Conservation (phyloP, 2,329 filamentous ascomycete genomes). For the Ophiostoma australiae region DNA sequence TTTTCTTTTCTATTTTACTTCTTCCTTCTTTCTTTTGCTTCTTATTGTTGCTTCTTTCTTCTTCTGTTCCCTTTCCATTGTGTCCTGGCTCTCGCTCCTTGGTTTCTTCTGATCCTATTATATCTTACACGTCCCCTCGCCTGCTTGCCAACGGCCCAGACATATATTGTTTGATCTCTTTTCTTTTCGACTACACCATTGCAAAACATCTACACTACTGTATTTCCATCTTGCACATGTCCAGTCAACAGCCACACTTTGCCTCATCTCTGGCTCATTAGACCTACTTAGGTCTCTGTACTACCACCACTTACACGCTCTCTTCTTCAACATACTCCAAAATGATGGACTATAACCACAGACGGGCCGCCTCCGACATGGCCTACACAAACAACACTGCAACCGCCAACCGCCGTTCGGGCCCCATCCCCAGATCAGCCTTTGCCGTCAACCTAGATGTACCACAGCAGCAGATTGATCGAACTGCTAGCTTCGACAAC, state of each 20-base stretch:
- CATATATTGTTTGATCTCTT: not conserved
- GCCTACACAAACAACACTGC: constrained; percentile 6
- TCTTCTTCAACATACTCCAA: not conserved
- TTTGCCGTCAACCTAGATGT: not conserved
- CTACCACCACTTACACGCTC: not conserved
- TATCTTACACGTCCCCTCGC: not conserved
- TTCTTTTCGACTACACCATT: not conserved
- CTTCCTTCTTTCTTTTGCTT: constrained; percentile 11
- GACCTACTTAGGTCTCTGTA: constrained; percentile 11
- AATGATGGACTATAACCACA: constrained; percentile 21
- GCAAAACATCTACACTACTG: not conserved
- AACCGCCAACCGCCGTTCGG: constrained; percentile 3
- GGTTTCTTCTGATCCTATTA: not conserved
- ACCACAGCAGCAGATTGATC: not conserved
- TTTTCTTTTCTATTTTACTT: constrained; percentile 1
- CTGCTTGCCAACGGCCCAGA: not conserved
- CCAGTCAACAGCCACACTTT: not conserved
- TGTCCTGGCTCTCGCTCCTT: not conserved
- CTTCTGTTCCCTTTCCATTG: constrained; percentile 3
- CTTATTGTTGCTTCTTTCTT: not conserved
- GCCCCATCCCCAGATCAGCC: not conserved
- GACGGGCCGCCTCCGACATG: constrained; percentile 21
- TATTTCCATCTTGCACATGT: constrained; percentile 13
- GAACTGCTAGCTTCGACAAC: constrained; percentile 11
- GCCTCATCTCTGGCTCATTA: not conserved